Evolutionary conservation across 2,329 filamentous ascomycete genomes (phyloP), one percentile per base, ranked within the genome.

Genomic region (Pseudocercospora ulei): DNA sequence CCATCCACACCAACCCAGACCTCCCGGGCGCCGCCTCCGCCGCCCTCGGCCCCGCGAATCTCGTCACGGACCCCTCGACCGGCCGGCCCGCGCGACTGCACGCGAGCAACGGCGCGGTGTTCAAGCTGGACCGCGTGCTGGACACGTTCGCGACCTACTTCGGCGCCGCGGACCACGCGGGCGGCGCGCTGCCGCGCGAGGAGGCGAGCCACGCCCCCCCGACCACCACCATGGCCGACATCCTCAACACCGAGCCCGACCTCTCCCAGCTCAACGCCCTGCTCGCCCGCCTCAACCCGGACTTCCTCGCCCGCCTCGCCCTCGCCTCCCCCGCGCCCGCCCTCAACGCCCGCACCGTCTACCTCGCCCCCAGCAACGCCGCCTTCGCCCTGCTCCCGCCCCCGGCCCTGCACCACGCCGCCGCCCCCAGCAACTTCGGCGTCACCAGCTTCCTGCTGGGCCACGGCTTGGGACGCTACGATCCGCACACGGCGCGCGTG

Each of bases 101-200:
- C 4, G 46, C 46, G 11, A 44, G 31, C 3, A 49, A 49, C n/a
- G 46, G 44, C 8, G 28, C 27, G 4, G 25, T 49, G 3, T 49
- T 35, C 39, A 35, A 38, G 7, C 44, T 49, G 27, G 44, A 47
- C 19, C 12, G 28, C 3, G 8, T 43, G 6, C 28, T 49, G 1
- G 44, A 44, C n/a, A 26, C 29, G 5, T 27, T 43, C 6, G 14
- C 34, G 4, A 47, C 43, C 3, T 49, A 49, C 16, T 44, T 49
- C 11, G 46, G 46, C 4, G 13, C 25, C 12, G 41, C 38, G 23
- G 13, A 20, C 3, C n/a, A n/a, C n/a, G n/a, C n/a, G n/a, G n/a
- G n/a, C n/a, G n/a, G n/a, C n/a, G n/a, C n/a, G n/a, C 19, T 6
- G 29, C 30, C 33, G 4, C 16, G 19, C 7, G 29, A 9, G 4